Conservation (phyloP, 83 land plant genomes). For the Diphasiastrum complanatum region DNA sequence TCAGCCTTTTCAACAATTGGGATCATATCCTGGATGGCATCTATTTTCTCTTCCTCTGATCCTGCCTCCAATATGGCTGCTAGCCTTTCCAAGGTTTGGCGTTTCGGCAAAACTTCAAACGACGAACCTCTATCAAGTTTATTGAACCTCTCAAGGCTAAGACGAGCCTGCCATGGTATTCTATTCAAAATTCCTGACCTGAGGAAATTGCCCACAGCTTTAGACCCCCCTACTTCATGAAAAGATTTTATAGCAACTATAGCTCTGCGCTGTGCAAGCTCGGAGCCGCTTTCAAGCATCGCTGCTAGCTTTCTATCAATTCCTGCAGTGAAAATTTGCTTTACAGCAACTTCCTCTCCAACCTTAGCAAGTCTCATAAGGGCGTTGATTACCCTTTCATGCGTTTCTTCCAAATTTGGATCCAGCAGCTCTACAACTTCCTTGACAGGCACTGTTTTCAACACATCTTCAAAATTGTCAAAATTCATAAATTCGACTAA, state of each 20-base stretch:
- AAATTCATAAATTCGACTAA: constrained; percentile 28
- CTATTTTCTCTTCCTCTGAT: constrained; percentile 19
- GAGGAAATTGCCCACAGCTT: constrained; percentile 14
- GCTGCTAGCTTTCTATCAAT: constrained; percentile 30
- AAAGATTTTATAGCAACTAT: constrained; percentile 34
- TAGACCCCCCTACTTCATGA: constrained; percentile 31
- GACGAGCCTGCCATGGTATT: constrained; percentile 37
- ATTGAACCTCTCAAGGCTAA: constrained; percentile 30
- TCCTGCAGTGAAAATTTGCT: constrained; percentile 27
- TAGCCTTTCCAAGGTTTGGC: constrained; percentile 22
- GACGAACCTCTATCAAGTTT: constrained; percentile 8
- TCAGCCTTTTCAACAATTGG: constrained; percentile 34
- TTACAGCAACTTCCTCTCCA: constrained; percentile 26
- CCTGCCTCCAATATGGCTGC: constrained; percentile 8
- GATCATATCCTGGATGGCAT: constrained; percentile 38
- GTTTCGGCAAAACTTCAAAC: constrained; percentile 26
- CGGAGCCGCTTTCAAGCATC: constrained; percentile 33
- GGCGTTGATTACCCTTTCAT: constrained; percentile 27
- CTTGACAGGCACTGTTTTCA: constrained; percentile 24
- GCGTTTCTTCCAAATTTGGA: constrained; percentile 33
- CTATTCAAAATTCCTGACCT: constrained; percentile 27
- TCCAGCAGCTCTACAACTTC: constrained; percentile 29
- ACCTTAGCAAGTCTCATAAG: constrained; percentile 34
- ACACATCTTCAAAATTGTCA: constrained; percentile 22
- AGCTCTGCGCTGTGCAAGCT: constrained; percentile 32